Evolutionary conservation across 1,284 basidiomycete genomes (phyloP).

Genomic region (Pseudozyma tsukubaensis): DNA sequence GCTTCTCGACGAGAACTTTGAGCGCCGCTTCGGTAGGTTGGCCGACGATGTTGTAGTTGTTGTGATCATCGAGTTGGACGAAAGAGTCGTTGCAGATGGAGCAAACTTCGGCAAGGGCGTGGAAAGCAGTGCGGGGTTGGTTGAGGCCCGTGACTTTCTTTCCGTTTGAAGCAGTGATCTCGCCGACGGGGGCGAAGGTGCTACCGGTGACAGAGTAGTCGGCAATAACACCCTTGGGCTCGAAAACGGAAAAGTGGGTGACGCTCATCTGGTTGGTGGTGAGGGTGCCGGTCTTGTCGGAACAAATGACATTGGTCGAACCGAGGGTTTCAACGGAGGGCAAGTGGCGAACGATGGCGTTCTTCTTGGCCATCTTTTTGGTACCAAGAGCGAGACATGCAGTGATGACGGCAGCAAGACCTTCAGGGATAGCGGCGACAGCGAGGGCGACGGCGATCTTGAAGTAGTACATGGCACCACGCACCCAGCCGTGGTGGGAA

Average conservation of each 20-base stretch:
- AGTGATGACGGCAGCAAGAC: constrained; percentile 67
- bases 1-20: constrained; percentile 82
- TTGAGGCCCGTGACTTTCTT: constrained; percentile 50
- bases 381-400: constrained; percentile 67
- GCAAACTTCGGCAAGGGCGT: constrained; percentile 63
- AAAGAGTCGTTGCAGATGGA: constrained; percentile 67
- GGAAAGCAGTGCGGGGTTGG: constrained; percentile 54
- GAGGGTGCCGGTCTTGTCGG: constrained; percentile 68
- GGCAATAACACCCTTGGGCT: constrained; percentile 11
- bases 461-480: constrained; percentile 68
- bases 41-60: constrained; percentile 83
- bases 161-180: constrained; percentile 46
- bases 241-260: constrained; percentile 54
- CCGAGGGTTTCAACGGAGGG: constrained; percentile 68
- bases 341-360: constrained; percentile 67
- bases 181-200: constrained; percentile 60
- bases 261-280: constrained; percentile 69
- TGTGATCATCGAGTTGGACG: constrained; percentile 74
- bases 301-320: constrained; percentile 68
- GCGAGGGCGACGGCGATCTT: constrained; percentile 68
- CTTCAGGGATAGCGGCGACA: constrained; percentile 68
- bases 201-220: constrained; percentile 64
- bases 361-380: constrained; percentile 68
- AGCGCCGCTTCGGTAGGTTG: constrained; percentile 82
- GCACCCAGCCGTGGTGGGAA: constrained; percentile 65